phyloP scores from a whole-genome alignment of 148 eudicot species.

The Chenopodium formosanum region DNA sequence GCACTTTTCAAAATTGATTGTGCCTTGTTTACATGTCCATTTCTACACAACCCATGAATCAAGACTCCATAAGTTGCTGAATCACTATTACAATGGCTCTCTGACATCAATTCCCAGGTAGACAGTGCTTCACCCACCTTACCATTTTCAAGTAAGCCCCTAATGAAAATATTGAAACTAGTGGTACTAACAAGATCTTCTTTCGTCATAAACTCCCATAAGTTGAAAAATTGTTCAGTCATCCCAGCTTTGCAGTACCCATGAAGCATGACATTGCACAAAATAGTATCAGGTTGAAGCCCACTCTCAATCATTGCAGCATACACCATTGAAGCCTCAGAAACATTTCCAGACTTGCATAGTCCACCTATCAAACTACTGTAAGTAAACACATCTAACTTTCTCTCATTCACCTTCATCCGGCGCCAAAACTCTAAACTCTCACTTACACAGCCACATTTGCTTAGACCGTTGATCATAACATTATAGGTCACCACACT shows the following conservation, averaged over 20 bases:
- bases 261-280: conserved; percentile 66
- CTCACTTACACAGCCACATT: conserved; percentile 55
- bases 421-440: conserved; percentile 57
- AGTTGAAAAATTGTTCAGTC: conserved; percentile 40
- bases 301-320: conserved; percentile 51
- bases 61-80: conserved; percentile 57
- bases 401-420: conserved; percentile 58
- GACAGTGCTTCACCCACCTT: conserved; percentile 60
- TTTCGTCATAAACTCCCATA: conserved; percentile 70
- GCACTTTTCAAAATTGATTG: conserved; percentile 46
- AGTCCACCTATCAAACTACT: conserved; percentile 71
- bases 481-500: conserved; percentile 71
- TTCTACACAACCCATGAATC: conserved; percentile 66
- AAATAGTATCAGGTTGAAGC: conserved; percentile 55
- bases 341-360: conserved; percentile 59
- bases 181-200: conserved; percentile 43
- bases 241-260: conserved; percentile 64
- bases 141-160: conserved; percentile 57
- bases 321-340: conserved; percentile 56
- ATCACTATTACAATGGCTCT: conserved; percentile 46
- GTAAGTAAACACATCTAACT: conserved; percentile 64
- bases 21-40: conserved; percentile 63
- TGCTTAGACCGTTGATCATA: conserved; percentile 70
- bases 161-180: conserved; percentile 68
- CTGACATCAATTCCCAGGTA: conserved; percentile 50